A percentile compares a stretch with the other conserved stretches of the same genome.
Evolutionary conservation across 306 rosid genomes (phyloP).

Genomic region (Inga laurina): DNA sequence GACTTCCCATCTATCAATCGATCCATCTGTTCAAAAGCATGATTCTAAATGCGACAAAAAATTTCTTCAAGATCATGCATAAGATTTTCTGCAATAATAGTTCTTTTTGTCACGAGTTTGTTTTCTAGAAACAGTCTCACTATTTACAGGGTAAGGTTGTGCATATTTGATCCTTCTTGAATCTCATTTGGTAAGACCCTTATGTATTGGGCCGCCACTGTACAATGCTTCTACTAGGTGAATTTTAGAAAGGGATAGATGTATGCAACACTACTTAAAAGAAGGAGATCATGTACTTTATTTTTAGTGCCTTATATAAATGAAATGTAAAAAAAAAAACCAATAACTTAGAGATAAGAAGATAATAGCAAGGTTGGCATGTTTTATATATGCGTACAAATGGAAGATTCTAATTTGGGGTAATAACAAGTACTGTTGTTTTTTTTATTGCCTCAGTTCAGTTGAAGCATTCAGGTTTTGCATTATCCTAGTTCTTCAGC

Average conservation of each 20-base stretch:
- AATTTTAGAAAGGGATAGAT: no score
- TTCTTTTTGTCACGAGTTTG: no score
- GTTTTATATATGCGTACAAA: background rate
- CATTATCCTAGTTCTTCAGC: background rate
- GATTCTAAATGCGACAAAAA: background rate
- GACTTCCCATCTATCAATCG: background rate
- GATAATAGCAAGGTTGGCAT: background rate
- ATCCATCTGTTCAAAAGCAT: background rate
- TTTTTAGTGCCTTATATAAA: background rate
- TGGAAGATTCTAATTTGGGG: conserved; percentile 22
- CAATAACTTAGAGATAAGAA: conserved; percentile 4
- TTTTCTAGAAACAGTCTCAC: no score
- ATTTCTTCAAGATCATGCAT: background rate
- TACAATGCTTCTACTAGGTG: no score
- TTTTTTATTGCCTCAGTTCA: background rate
- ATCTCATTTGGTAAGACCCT: no score
- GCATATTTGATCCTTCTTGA: no score
- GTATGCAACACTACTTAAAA: no score
- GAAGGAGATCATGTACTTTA: background rate
- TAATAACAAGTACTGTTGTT: background rate
- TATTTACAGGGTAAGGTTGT: no score
- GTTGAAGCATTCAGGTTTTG: background rate
- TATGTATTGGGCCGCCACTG: no score
- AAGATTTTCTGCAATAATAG: background rate
- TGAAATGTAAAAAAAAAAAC: background rate